Conservation (phyloP, 306 rosid genomes). For the Alnus rubra region DNA sequence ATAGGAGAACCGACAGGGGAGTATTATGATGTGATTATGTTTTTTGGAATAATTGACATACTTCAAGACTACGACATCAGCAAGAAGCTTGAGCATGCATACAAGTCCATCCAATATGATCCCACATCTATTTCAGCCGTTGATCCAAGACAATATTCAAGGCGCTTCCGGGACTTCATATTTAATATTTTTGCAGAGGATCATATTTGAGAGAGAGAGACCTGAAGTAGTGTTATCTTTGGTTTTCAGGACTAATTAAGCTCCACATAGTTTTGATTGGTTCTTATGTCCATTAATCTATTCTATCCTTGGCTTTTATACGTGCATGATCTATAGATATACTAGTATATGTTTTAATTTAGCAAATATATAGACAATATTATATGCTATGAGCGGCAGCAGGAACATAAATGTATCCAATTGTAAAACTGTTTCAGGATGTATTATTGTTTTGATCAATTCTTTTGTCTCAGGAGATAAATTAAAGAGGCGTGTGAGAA, state of each 20-base stretch:
- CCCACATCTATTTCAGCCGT: conserved; percentile 92
- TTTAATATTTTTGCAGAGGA: conserved; percentile 62
- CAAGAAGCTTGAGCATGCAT: conserved; percentile 98
- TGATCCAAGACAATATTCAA: conserved; percentile 86
- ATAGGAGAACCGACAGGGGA: conserved; percentile 86
- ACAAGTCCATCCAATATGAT: conserved; percentile 90
- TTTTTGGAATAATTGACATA: conserved; percentile 86
- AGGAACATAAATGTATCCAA: not conserved
- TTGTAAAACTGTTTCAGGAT: conserved; percentile 26
- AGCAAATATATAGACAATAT: conserved; percentile 9
- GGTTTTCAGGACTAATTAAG: conserved; percentile 5
- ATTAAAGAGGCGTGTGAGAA: not conserved
- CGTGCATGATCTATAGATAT: not conserved
- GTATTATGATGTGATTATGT: conserved; percentile 66
- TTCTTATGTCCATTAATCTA: not conserved
- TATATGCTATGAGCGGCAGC: conserved; percentile 18
- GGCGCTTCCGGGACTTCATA: conserved; percentile 89
- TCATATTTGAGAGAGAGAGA: conserved; percentile 17
- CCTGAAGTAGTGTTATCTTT: not conserved
- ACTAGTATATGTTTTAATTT: not conserved
- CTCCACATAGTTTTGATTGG: conserved; percentile 16
- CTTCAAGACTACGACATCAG: conserved; percentile 98
- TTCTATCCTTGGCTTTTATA: conserved; percentile 24
- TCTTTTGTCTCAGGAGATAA: not conserved
- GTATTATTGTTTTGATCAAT: conserved; percentile 3